Evolutionary conservation across 257 asterid species (phyloP).

Genomic region (Linaria vulgaris): DNA sequence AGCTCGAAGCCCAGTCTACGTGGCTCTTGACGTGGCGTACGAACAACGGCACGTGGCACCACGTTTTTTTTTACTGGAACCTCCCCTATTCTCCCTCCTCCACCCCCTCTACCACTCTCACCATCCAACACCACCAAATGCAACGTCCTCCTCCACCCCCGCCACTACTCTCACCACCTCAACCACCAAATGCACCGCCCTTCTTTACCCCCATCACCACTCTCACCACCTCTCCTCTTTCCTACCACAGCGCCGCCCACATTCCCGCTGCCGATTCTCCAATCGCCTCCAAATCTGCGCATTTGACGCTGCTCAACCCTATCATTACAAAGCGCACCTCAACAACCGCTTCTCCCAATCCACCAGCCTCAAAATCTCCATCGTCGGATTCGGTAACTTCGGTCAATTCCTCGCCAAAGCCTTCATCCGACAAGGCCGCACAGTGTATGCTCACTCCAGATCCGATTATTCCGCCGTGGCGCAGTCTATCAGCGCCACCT

Average conservation of each 20-base stretch:
- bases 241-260: background rate
- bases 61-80: too few relatives aligned
- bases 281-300: conserved; percentile 45
- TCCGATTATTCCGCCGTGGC: conserved; percentile 45
- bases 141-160: too few relatives aligned
- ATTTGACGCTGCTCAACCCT: conserved; percentile 75
- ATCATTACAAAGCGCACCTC: conserved; percentile 51
- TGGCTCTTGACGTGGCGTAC: too few relatives aligned
- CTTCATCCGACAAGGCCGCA: conserved; percentile 59
- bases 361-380: conserved; percentile 55
- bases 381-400: conserved; percentile 75
- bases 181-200: conserved; percentile 16
- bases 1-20: too few relatives aligned
- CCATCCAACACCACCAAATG: too few relatives aligned
- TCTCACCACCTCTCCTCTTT: conserved; percentile 14
- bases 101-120: too few relatives aligned
- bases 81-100: too few relatives aligned
- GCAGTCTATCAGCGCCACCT: conserved; percentile 48
- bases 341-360: conserved; percentile 44
- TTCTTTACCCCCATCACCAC: conserved; percentile 22
- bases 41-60: too few relatives aligned
- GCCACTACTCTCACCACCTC: conserved; percentile 25
- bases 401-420: conserved; percentile 75
- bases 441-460: conserved; percentile 60
- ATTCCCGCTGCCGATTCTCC: conserved; percentile 13